Evolutionary conservation across 768 basidiomycete species (phyloP).

Genomic region (Boletus rubropictus): DNA sequence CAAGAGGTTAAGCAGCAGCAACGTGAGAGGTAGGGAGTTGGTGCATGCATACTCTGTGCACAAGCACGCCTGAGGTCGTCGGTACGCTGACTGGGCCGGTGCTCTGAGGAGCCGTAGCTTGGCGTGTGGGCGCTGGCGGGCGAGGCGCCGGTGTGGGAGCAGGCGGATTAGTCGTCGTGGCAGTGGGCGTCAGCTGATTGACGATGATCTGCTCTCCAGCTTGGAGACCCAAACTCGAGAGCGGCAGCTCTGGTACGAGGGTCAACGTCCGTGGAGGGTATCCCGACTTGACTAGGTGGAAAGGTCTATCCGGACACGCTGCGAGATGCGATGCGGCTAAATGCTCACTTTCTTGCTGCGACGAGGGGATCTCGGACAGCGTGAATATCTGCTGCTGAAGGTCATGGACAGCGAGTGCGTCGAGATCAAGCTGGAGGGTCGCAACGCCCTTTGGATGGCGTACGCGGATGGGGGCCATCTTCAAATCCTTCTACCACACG

Average conservation of each 20-base stretch:
- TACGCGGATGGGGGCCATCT: conserved; percentile 70
- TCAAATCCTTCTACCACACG: not conserved
- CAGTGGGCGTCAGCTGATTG: conserved; percentile 33
- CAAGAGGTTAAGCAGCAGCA: conserved; percentile 1
- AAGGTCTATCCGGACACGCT: not conserved
- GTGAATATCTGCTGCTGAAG: conserved; percentile 68
- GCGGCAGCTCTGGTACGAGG: conserved; percentile 63
- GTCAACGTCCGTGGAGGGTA: conserved; percentile 79
- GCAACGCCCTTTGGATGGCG: conserved; percentile 81
- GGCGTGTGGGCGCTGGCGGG: conserved; percentile 13
- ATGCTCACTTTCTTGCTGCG: conserved; percentile 70
- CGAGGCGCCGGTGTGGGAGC: conserved; percentile 10
- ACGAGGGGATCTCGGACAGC: conserved; percentile 64
- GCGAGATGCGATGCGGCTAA: not conserved
- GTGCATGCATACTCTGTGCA: conserved; percentile 65
- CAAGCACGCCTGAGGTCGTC: conserved; percentile 56
- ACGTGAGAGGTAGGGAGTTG: not conserved
- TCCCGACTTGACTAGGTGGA: conserved; percentile 61
- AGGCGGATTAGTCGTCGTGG: conserved; percentile 7
- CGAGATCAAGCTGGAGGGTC: conserved; percentile 66
- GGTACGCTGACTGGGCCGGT: conserved; percentile 53
- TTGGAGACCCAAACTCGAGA: conserved; percentile 71
- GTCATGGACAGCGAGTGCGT: conserved; percentile 61
- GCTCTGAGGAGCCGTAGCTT: conserved; percentile 11
- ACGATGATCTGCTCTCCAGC: conserved; percentile 87